Evolutionary conservation across 1,284 basidiomycete genomes (phyloP).

Genomic region (Peniophora sp.): DNA sequence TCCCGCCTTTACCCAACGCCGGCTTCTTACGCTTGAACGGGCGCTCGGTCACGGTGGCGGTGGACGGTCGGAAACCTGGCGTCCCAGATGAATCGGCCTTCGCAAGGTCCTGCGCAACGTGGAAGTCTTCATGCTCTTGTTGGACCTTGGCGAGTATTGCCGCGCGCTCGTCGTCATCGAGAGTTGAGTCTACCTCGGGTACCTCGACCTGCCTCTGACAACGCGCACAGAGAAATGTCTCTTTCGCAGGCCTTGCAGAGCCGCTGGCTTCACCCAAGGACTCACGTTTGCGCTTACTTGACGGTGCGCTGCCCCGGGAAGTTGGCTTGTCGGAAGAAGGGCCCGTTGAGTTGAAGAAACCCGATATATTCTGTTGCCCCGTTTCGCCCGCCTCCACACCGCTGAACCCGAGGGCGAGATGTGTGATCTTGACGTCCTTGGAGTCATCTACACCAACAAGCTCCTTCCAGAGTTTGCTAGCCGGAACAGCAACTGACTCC

Average conservation of each 20-base stretch:
- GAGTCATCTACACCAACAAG: conserved; percentile 48
- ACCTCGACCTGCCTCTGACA: conserved; percentile 39
- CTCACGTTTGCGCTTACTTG: conserved; percentile 15
- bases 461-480: conserved; percentile 84
- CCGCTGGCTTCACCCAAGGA: neutral
- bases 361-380: conserved; percentile 83
- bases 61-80: conserved; percentile 7
- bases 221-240: conserved; percentile 41
- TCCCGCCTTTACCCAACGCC: conserved; percentile 15
- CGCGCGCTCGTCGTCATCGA: conserved; percentile 18
- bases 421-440: conserved; percentile 58
- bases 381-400: conserved; percentile 75
- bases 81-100: conserved; percentile 11
- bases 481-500: conserved; percentile 73
- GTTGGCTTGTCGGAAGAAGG: conserved; percentile 11
- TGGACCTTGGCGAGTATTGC: conserved; percentile 40
- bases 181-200: conserved; percentile 12
- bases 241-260: neutral
- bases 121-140: conserved; percentile 80
- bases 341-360: conserved; percentile 52
- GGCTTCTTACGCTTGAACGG: conserved; percentile 28
- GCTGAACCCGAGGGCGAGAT: conserved; percentile 73
- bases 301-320: conserved; percentile 14
- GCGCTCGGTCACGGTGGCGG: neutral
- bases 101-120: conserved; percentile 74